Evolutionary conservation across 2,329 filamentous ascomycete species (phyloP).

Genomic region (Pseudogymnoascus sp.): DNA sequence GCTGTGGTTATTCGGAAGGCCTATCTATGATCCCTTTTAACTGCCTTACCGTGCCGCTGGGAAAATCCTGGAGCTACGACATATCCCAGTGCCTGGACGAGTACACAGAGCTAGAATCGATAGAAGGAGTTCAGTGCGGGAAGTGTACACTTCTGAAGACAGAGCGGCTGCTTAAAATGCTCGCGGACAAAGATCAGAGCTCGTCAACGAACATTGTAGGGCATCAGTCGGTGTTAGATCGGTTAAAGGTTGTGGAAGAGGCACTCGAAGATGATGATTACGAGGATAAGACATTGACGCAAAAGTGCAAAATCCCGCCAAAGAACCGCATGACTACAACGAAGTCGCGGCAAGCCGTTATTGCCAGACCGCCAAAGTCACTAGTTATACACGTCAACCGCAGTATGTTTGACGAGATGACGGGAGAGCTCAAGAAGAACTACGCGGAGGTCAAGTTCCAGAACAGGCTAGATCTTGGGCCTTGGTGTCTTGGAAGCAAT

Average conservation of each 20-base stretch:
- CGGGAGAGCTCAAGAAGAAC: conserved; percentile 76
- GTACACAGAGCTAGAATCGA: conserved; percentile 76
- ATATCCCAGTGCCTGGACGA: conserved; percentile 74
- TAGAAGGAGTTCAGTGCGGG: conserved; percentile 82
- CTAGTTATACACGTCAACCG: conserved; percentile 85
- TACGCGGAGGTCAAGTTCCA: conserved; percentile 73
- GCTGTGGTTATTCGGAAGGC: conserved; percentile 80
- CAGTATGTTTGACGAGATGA: conserved; percentile 80
- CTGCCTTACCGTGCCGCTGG: conserved; percentile 79
- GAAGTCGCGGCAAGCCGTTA: conserved; percentile 82
- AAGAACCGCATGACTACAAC: conserved; percentile 66
- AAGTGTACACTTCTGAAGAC: conserved; percentile 74
- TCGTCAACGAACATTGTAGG: conserved; percentile 9
- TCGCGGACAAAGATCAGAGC: conserved; percentile 32
- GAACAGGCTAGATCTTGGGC: conserved; percentile 61
- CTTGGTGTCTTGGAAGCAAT: conserved; percentile 72
- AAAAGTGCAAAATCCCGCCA: conserved; percentile 58
- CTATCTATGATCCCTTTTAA: conserved; percentile 90
- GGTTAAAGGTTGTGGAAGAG: conserved; percentile 58
- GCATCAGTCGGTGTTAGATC: conserved; percentile 34
- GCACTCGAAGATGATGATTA: conserved; percentile 77
- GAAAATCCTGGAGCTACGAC: conserved; percentile 55
- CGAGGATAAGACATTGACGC: conserved; percentile 56
- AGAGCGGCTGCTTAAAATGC: conserved; percentile 39
- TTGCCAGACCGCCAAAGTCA: conserved; percentile 73